phyloP scores from a whole-genome alignment of 805 yeast species.

The Monosporozyma aquatica region DNA sequence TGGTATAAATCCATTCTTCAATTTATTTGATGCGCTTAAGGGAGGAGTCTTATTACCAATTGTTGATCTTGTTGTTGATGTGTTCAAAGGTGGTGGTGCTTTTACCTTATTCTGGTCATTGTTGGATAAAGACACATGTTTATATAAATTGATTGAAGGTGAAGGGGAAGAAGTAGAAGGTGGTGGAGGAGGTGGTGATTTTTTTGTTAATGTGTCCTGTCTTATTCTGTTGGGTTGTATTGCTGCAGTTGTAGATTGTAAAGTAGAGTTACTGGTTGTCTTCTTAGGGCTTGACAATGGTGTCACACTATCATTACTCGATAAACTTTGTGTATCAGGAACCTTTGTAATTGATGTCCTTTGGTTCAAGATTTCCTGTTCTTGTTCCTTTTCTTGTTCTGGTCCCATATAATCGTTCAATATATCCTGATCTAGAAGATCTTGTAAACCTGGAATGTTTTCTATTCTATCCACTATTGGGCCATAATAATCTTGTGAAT shows the following conservation, averaged over 20 bases:
- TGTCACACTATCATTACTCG: slow-evolving; percentile 22
- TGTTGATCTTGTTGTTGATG: slow-evolving; percentile 3
- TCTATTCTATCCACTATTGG: slow-evolving; percentile 18
- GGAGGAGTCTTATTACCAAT: neutral
- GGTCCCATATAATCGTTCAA: slow-evolving; percentile 10
- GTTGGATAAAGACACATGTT: neutral
- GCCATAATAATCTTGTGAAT: slow-evolving; percentile 1
- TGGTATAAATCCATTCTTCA: slow-evolving; percentile 15
- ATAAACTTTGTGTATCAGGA: slow-evolving; percentile 25
- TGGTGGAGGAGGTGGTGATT: neutral
- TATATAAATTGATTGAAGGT: slow-evolving; percentile 1
- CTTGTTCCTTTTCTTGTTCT: neutral
- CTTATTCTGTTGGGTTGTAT: neutral
- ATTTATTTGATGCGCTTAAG: slow-evolving; percentile 3
- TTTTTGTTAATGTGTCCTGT: neutral
- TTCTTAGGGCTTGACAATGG: slow-evolving; percentile 20
- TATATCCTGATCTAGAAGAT: slow-evolving; percentile 15
- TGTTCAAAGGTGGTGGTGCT: too few species aligned
- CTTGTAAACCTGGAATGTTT: slow-evolving; percentile 16
- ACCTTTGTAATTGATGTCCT: slow-evolving; percentile 20
- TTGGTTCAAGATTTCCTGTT: slow-evolving; percentile 9
- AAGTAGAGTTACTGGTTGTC: neutral
- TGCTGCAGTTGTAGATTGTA: neutral
- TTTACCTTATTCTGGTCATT: neutral
- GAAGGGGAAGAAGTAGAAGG: slow-evolving; percentile 6